Evolutionary conservation across 129 eudicot genomes (phyloP), one percentile per base, ranked within the genome.

Genomic region (Lactuca sativa): DNA sequence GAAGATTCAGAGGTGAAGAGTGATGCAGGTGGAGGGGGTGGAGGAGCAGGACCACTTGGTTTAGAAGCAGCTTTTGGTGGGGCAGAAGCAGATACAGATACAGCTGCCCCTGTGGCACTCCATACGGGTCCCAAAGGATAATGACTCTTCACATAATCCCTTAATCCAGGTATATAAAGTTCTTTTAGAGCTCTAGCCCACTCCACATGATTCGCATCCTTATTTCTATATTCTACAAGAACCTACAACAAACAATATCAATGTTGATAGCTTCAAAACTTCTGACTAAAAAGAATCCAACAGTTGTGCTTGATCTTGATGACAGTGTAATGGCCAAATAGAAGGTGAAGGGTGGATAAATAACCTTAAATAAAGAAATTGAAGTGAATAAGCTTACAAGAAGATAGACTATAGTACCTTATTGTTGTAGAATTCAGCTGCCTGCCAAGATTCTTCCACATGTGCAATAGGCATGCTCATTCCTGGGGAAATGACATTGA

Each of bases 111-210:
- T 59, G 92, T 80, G 37, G 95, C 82, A 75, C 90, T 87, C 98
- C 98, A 92, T 48, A 92, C 96, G 10, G 98, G 98, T 14, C 98
- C 98, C 76, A 92, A 74, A 11, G 98, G 98, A 56, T 92, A 81
- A 73, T 81, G 86, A 59, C 82, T 62, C 85, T 92, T 92, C 52
- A 92, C 95, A 31, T 81, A 92, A 72, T 89, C 87, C 77, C 98
- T 86, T 81, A 92, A 82, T 53, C 98, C 98, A 4, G 96, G 90
- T 16, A 89, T 25, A 64, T 81, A 92, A 9, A 92, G 90, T 81
- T 89, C 96, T 82, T 92, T 92, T 74, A 92, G 31, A 81, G 98
- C 91, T 75, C 89, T 89, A 49, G 95, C 98, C 98, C 98, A 92
- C 76, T 92, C 98, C 36, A 89, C 95, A 71, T 92, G 98, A 65